Evolutionary conservation across 1,284 basidiomycete genomes (phyloP), one percentile per base, ranked within the genome.

Genomic region (Gomphus bonarii): DNA sequence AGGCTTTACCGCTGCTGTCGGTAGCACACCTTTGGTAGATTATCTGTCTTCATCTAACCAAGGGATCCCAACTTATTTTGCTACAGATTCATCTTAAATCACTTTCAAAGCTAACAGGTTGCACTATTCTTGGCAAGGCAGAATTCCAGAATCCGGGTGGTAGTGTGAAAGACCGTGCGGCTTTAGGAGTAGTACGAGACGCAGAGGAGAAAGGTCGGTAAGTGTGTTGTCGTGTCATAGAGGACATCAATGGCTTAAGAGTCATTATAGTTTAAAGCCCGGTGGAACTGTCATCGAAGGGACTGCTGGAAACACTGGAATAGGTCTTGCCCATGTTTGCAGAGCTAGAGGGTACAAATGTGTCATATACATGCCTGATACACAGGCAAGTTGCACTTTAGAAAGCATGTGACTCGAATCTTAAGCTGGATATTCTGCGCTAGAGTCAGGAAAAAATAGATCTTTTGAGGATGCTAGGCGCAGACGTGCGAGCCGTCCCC

Each of bases 61-160:
- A n/a, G 20, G 8, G 1, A 22, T 22, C 12, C 14, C 33, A 5
- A 38, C 16, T 51, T 6, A 48, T 10, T 31, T 20, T 16, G 31
- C 25, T 42, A 16, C 63, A 95, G 92, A 93, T 97, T 61, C 82
- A 85, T 63, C 76, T 97, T 57, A 85, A 89, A 71, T 74, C 74
- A 31, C 77, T 97, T 25, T 97, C 93, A n/a, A 83, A 94, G 61
- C 83, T 83, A 69, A 91, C 85, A 0, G 95, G 95, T n/a, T 86
- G 84, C 61, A 84, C 85, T 60, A 92, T 99, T 60, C 84, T 88
- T 61, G 95, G 91, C 47, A 99, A 99, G 70, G 93, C 94, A 51
- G 95, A 99, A 73, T 95, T 98, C 69, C 93, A 97, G 76, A 97
- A 97, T 66, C 97, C 97, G 0, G 97, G 97, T n/a, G 97, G 97